Evolutionary conservation across 2,329 filamentous ascomycete species (phyloP).

Genomic region (Colletotrichum karsti): DNA sequence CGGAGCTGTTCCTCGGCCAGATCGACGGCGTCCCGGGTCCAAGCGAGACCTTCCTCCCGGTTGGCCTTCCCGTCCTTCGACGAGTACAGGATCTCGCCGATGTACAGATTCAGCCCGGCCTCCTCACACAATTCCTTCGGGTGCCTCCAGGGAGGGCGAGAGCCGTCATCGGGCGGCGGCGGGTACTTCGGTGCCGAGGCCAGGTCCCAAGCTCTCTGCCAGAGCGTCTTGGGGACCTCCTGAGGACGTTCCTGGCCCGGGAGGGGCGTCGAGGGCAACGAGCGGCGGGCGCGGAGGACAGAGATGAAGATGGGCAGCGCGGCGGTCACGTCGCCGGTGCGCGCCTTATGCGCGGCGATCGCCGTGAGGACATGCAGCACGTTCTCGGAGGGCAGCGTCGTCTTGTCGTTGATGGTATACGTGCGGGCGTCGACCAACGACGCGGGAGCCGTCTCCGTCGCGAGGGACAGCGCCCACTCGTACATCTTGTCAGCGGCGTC

Average conservation of each 20-base stretch:
- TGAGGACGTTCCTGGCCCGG: conserved; percentile 22
- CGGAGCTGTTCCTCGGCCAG: conserved; percentile 76
- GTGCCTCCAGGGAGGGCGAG: conserved; percentile 71
- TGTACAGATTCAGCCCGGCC: conserved; percentile 86
- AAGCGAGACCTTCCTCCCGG: conserved; percentile 78
- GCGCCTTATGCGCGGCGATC: conserved; percentile 80
- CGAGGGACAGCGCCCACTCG: conserved; percentile 79
- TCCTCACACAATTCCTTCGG: conserved; percentile 80
- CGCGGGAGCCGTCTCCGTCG: conserved; percentile 61
- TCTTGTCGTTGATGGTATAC: conserved; percentile 68
- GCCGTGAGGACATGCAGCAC: conserved; percentile 79
- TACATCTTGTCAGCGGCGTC: conserved; percentile 78
- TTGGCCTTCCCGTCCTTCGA: conserved; percentile 55
- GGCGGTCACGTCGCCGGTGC: conserved; percentile 68
- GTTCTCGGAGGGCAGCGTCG: conserved; percentile 73
- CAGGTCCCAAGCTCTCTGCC: conserved; percentile 32
- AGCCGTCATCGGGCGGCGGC: conserved; percentile 73
- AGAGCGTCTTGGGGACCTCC: neutral
- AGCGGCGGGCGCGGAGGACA: conserved; percentile 80
- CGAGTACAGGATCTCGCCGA: conserved; percentile 91
- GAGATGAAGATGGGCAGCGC: conserved; percentile 89
- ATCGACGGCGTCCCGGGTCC: conserved; percentile 90
- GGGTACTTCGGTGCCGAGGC: conserved; percentile 71
- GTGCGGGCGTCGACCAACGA: conserved; percentile 67
- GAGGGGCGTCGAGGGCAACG: conserved; percentile 50